Conservation (phyloP, 768 basidiomycete species). For the Suillus spraguei region DNA sequence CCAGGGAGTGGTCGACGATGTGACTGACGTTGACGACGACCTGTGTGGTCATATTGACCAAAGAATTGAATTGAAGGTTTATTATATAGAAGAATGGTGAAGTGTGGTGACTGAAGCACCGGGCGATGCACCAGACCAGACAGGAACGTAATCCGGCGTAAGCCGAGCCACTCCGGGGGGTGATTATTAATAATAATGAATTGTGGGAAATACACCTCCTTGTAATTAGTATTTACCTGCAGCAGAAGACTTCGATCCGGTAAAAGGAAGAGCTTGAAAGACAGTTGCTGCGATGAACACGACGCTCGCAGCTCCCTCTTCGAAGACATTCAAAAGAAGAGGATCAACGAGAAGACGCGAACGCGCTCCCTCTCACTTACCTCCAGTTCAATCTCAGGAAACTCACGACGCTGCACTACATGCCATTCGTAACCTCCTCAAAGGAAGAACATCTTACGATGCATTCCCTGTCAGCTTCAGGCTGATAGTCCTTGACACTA, state of each 20-base stretch:
- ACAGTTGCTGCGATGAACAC: slow-evolving; percentile 40
- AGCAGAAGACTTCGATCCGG: no score
- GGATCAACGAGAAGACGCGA: slow-evolving; percentile 62
- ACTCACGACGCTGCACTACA: slow-evolving; percentile 69
- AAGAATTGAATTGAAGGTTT: slow-evolving; percentile 1
- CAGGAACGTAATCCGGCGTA: slow-evolving; percentile 21
- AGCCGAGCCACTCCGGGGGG: slow-evolving; percentile 3
- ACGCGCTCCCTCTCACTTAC: slow-evolving; percentile 61
- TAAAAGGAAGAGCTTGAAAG: slow-evolving; percentile 5
- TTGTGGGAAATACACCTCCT: slow-evolving; percentile 13
- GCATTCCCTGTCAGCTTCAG: slow-evolving; percentile 97
- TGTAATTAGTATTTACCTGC: background rate
- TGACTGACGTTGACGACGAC: slow-evolving; percentile 8
- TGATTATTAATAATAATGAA: background rate
- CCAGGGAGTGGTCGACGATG: slow-evolving; percentile 10
- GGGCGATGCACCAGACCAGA: slow-evolving; percentile 8
- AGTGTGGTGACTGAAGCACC: background rate
- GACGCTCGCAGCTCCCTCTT: slow-evolving; percentile 45
- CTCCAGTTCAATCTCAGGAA: slow-evolving; percentile 53
- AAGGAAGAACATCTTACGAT: slow-evolving; percentile 87
- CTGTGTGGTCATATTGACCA: slow-evolving; percentile 13
- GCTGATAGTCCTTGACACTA: slow-evolving; percentile 94
- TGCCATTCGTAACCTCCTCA: slow-evolving; percentile 81
- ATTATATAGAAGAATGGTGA: slow-evolving; percentile 2
- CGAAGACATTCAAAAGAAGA: slow-evolving; percentile 52